Evolutionary conservation across 148 eudicot species (phyloP).

Genomic region (Rhododendron molle): DNA sequence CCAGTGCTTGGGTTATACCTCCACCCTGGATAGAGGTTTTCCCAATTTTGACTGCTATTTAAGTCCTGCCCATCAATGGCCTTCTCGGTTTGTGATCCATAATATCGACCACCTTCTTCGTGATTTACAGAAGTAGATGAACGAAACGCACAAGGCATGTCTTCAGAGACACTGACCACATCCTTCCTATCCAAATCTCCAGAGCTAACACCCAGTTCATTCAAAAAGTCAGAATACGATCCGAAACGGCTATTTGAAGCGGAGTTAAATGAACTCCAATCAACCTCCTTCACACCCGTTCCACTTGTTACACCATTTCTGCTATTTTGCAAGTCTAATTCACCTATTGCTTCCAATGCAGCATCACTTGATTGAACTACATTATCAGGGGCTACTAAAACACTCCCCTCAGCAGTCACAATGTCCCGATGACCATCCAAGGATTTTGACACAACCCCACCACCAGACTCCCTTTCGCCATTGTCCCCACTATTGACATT

Average conservation of each 20-base stretch:
- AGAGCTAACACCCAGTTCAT: slow-evolving; percentile 32
- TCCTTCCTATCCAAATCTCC: slow-evolving; percentile 27
- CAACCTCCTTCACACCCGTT: slow-evolving; percentile 64
- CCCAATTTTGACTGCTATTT: slow-evolving; percentile 51
- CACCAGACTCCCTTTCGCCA: neutral
- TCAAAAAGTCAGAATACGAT: slow-evolving; percentile 63
- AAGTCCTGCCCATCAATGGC: slow-evolving; percentile 24
- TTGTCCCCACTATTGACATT: slow-evolving; percentile 4
- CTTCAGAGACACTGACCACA: neutral
- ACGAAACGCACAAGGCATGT: neutral
- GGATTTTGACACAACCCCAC: neutral
- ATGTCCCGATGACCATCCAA: neutral
- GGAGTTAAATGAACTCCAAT: slow-evolving; percentile 64
- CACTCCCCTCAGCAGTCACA: neutral
- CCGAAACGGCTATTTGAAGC: slow-evolving; percentile 19
- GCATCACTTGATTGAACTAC: slow-evolving; percentile 26
- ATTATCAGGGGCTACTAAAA: slow-evolving; percentile 15
- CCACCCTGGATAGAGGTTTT: slow-evolving; percentile 73
- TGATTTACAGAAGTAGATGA: neutral
- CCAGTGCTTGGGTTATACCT: slow-evolving; percentile 55
- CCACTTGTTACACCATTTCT: slow-evolving; percentile 31
- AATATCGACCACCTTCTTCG: neutral
- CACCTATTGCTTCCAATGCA: slow-evolving; percentile 18
- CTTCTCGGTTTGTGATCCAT: slow-evolving; percentile 20
- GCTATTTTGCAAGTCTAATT: slow-evolving; percentile 10